Evolutionary conservation across 1,284 basidiomycete genomes (phyloP), one percentile per base, ranked within the genome.

Genomic region (Boletellus deceptivus): DNA sequence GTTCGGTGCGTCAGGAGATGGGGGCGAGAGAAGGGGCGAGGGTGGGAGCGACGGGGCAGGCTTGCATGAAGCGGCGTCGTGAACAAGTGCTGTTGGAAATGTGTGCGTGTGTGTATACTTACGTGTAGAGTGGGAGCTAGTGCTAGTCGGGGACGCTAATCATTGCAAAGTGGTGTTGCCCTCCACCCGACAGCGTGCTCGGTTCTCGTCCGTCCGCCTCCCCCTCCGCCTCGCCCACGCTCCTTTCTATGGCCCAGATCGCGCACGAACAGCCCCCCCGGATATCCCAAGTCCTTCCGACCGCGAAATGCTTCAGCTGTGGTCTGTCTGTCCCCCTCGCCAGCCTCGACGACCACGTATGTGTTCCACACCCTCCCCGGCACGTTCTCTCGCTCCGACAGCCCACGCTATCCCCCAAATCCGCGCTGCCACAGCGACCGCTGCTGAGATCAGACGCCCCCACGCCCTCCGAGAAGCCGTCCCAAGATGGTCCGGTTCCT

Each of bases 241-340:
- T 63, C 58, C 14, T 55, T 57, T 60, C 46, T 47, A 79, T 80
- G 77, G 71, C 75, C 49, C 69, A 73, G 49, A 64, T 75, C 53
- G 70, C 75, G 14, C 64, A 65, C 49, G 66, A 62, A 25, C 68
- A 52, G 31, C 55, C 48, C 36, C 50, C 59, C 57, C 75, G 86
- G 25, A 80, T 86, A 39, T 91, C 89, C n/a, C 84, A 91, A 68
- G 67, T 86, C 46, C 75, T 94, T 16, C 89, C 91, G 4, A 78
- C 82, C 2, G 86, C 93, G 54, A 93, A 87, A 65, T 94, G 91
- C 69, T 90, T 89, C 3, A 85, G 73, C 36, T 94, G 91, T 67
- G 71, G 74, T 58, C 71, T 74, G 27, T 80, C 79, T 3, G 88
- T 93, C 35, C 80, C 85, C 31, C 75, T 93, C 45, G 72, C 76